A percentile compares a stretch with the other conserved stretches of the same genome.
phyloP scores from a whole-genome alignment of 2,329 filamentous ascomycete species.

The Sphaceloma murrayae region DNA sequence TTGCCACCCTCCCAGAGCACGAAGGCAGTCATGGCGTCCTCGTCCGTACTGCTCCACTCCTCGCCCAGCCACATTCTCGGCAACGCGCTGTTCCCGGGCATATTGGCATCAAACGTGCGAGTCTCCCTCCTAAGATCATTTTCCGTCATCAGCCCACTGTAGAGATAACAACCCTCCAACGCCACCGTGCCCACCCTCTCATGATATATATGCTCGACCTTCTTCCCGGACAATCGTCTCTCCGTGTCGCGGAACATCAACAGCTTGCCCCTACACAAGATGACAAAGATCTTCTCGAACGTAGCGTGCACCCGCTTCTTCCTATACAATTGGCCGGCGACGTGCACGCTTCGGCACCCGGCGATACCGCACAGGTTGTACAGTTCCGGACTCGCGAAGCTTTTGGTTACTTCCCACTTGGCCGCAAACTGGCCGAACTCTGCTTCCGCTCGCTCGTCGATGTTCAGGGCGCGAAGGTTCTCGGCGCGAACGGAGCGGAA shows the following conservation, averaged over 20 bases:
- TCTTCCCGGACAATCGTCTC: slow-evolving; percentile 45
- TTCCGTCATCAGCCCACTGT: slow-evolving; percentile 54
- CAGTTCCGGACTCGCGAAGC: slow-evolving; percentile 52
- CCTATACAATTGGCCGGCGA: slow-evolving; percentile 53
- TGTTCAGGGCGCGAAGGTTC: slow-evolving; percentile 51
- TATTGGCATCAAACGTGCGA: slow-evolving; percentile 54
- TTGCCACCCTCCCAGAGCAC: slow-evolving; percentile 55
- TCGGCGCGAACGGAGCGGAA: slow-evolving; percentile 48
- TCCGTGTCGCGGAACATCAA: slow-evolving; percentile 54
- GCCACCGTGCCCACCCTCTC: slow-evolving; percentile 50
- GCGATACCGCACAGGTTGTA: slow-evolving; percentile 60
- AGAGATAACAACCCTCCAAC: slow-evolving; percentile 55
- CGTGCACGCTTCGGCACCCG: slow-evolving; percentile 51
- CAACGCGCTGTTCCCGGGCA: slow-evolving; percentile 49
- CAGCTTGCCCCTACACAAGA: slow-evolving; percentile 51
- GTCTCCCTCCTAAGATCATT: slow-evolving; percentile 55
- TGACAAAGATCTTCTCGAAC: slow-evolving; percentile 51
- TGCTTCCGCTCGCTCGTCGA: slow-evolving; percentile 58
- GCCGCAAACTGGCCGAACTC: slow-evolving; percentile 55
- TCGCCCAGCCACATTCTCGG: slow-evolving; percentile 53
- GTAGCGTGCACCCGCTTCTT: slow-evolving; percentile 54
- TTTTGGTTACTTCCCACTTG: slow-evolving; percentile 59
- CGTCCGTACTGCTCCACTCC: slow-evolving; percentile 52
- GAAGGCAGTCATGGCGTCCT: slow-evolving; percentile 57
- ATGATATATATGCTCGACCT: slow-evolving; percentile 52